phyloP scores from a whole-genome alignment of 2,329 filamentous ascomycete species.

The Cladosporium sp. region DNA sequence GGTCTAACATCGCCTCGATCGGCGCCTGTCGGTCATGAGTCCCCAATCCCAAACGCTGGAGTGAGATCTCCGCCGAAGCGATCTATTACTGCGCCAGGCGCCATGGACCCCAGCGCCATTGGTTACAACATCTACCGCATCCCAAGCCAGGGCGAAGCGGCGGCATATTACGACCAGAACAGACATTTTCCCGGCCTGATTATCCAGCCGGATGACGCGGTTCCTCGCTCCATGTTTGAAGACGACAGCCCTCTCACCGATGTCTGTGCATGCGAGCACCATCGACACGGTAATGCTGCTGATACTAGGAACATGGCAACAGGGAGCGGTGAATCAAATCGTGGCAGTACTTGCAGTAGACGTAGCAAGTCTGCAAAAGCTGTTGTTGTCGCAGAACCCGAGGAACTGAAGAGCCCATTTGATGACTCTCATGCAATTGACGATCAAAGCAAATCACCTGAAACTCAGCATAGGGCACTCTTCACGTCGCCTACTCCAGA shows the following conservation, averaged over 20 bases:
- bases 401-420: constrained; percentile 1
- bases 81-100: constrained; percentile 28
- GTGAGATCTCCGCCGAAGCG: constrained; percentile 17
- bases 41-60: not conserved
- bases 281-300: constrained; percentile 1
- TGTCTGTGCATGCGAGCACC: constrained; percentile 11
- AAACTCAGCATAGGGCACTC: not conserved
- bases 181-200: constrained; percentile 20
- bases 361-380: not conserved
- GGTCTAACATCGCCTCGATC: not conserved
- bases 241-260: constrained; percentile 11
- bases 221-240: constrained; percentile 7
- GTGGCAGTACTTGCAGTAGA: not conserved
- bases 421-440: constrained; percentile 3
- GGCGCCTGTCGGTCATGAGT: not conserved
- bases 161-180: constrained; percentile 29
- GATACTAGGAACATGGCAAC: not conserved
- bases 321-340: not conserved
- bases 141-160: constrained; percentile 30
- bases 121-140: constrained; percentile 30
- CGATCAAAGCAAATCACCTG: not conserved
- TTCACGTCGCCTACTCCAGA: constrained; percentile 8
- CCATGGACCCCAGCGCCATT: constrained; percentile 15
- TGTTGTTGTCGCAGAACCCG: not conserved
- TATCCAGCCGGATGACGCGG: constrained; percentile 7